Conservation (phyloP, 2,329 filamentous ascomycete species). For the Aspergillus ruber region DNA sequence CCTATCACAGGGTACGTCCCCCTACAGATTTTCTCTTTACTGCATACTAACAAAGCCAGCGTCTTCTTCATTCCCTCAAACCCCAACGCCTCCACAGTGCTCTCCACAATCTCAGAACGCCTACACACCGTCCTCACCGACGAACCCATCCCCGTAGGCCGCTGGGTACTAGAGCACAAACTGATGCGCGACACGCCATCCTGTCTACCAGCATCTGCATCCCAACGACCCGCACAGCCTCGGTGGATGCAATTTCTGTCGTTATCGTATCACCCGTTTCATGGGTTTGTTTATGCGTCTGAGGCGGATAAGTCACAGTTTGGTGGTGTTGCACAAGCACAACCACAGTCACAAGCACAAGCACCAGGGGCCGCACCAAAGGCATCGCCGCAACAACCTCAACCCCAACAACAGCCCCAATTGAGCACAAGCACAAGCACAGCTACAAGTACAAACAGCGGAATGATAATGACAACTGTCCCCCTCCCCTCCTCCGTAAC, state of each 20-base stretch:
- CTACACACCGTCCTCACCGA: conserved; percentile 32
- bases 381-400: background rate
- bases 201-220: conserved; percentile 29
- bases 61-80: conserved; percentile 39
- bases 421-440: conserved; percentile 2
- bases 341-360: background rate
- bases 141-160: conserved; percentile 28
- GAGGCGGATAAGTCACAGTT: background rate
- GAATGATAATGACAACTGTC: conserved; percentile 36
- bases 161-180: conserved; percentile 38
- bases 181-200: conserved; percentile 39
- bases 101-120: conserved; percentile 30
- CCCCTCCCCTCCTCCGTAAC: conserved; percentile 28
- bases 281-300: conserved; percentile 38
- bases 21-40: background rate
- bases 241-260: conserved; percentile 40
- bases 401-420: conserved; percentile 1
- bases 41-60: conserved; percentile 18
- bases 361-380: conserved; percentile 1
- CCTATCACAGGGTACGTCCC: conserved; percentile 29
- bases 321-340: conserved; percentile 13
- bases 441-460: conserved; percentile 5
- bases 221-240: conserved; percentile 23
- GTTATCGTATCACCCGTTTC: conserved; percentile 33
- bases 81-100: conserved; percentile 32